These are phyloP conservation scores for Viola pubescens DNA, from an alignment of 441 rosid genomes.

Conservation along the genomic window DNA sequence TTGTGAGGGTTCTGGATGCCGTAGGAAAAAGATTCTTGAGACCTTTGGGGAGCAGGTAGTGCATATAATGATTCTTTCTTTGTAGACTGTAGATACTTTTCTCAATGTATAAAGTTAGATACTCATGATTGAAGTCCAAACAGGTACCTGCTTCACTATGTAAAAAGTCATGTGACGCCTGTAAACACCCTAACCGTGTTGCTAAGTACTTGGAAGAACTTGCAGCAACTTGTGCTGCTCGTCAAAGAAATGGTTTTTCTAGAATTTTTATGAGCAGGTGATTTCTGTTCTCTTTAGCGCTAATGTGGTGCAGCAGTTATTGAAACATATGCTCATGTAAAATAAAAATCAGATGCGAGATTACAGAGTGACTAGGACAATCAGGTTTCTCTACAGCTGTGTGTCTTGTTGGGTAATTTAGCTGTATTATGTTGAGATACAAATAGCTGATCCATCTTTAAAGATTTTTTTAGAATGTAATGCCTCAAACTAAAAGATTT, in stretches of 20 bases:
- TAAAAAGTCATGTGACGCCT: slow-evolving; percentile 75
- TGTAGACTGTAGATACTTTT: slow-evolving; percentile 1
- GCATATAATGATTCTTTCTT: slow-evolving; percentile 2
- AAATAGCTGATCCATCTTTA: no score
- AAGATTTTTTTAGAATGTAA: no score
- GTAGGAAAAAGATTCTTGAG: slow-evolving; percentile 79
- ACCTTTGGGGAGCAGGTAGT: slow-evolving; percentile 89
- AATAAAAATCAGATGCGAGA: neutral
- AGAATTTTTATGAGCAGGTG: slow-evolving; percentile 59
- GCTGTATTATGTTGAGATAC: no score
- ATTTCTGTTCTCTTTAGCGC: slow-evolving; percentile 7
- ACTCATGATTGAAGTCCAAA: slow-evolving; percentile 15
- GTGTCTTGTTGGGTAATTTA: neutral
- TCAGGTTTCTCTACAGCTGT: neutral
- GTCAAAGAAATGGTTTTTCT: slow-evolving; percentile 50
- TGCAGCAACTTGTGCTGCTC: slow-evolving; percentile 27
- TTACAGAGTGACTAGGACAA: neutral
- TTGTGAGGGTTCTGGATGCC: slow-evolving; percentile 89
- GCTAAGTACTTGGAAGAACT: slow-evolving; percentile 64
- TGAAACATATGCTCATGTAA: neutral
- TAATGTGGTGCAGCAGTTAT: slow-evolving; percentile 1
- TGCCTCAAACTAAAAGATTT: no score
- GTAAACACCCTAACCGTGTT: slow-evolving; percentile 68
- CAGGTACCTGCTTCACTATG: slow-evolving; percentile 62
- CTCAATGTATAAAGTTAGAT: slow-evolving; percentile 8